A percentile compares a stretch with the other conserved stretches of the same genome.
Evolutionary conservation across 768 basidiomycete species (phyloP).

Genomic region (Crepidotus variabilis): DNA sequence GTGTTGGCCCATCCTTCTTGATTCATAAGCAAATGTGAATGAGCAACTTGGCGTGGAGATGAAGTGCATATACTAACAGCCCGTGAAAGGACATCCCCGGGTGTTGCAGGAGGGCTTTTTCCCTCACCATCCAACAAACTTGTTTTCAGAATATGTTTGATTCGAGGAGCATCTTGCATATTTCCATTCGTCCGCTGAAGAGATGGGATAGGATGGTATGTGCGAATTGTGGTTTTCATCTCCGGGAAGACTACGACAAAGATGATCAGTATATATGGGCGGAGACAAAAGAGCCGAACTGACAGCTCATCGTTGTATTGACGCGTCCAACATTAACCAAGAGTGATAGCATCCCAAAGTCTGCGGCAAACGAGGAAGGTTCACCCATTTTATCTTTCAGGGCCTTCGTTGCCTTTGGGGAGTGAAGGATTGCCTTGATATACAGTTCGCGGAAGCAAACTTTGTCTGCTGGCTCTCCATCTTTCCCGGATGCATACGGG

Average conservation of each 20-base stretch:
- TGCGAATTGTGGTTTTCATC: constrained; percentile 73
- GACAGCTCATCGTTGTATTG: constrained; percentile 83
- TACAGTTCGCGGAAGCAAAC: constrained; percentile 63
- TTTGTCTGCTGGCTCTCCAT: constrained; percentile 22
- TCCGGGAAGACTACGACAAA: constrained; percentile 62
- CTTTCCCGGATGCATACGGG: constrained; percentile 27
- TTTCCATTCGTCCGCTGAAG: constrained; percentile 68
- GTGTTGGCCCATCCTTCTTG: constrained; percentile 45
- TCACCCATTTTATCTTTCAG: constrained; percentile 72
- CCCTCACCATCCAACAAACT: constrained; percentile 46
- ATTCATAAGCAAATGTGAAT: constrained; percentile 7
- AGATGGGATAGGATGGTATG: constrained; percentile 75
- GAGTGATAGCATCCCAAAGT: constrained; percentile 72
- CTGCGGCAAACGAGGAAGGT: constrained; percentile 52
- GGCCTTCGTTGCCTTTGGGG: constrained; percentile 64
- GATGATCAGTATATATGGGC: constrained; percentile 2
- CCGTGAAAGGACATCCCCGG: constrained; percentile 52
- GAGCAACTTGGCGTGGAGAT: constrained; percentile 3
- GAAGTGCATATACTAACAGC: constrained; percentile 36
- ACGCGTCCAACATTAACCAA: constrained; percentile 78
- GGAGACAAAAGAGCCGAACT: constrained; percentile 22
- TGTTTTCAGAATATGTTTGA: constrained; percentile 71
- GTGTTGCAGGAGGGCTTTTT: constrained; percentile 44
- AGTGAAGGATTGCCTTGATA: constrained; percentile 45
- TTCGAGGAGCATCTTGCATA: constrained; percentile 74